Base-by-base conservation (phyloP, 2,329 filamentous ascomycete genomes). In the Nothophoma quercina region DNA sequence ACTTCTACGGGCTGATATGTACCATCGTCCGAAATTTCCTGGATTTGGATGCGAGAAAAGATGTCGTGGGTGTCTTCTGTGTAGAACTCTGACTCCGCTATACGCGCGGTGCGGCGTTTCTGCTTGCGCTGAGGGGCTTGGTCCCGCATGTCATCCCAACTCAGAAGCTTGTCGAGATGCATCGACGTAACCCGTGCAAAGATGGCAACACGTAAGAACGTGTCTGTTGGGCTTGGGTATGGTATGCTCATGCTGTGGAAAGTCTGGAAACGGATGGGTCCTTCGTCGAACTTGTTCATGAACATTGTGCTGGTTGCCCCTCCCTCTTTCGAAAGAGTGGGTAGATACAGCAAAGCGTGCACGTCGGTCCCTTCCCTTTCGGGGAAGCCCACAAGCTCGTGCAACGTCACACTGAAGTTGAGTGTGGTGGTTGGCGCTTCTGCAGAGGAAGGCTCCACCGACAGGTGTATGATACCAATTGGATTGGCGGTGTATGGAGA, bases 401-500 rank as follows among this genome's bases (percentile, higher is more conserved):
- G 93, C 91, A 99, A 96, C 25, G 98, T 93, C 5, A 98, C 93
- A 67, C 98, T 99, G 78, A 99, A 99, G 72, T 98, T 99, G 51
- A 98, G 79, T 2, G 91, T 97, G 52, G 90, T 95, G 10, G 91
- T 90, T 12, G 95, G 95, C 4, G 93, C 93, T 66, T 96, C 88
- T 2, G 93, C 93, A 39, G 91, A 93, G 0, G 93, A 98, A 12
- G 95, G 95, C 70, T 99, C 95, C 6, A 99, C 79, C 0, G 93
- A 93, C 29, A 99, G 79, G 67, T 92, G 90, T 60, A 99, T 85
- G 48, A 97, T 93, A 35, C 93, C 95, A 55, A 98, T 86, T 7
- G 91, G 90, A 64, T 92, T 92, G 21, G 88, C 90, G 0, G 95
- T 99, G 67, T 96, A 96, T 2, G 93, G 93, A 1, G 93, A 98